phyloP scores from a whole-genome alignment of 768 basidiomycete species.

The Plicaturopsis crispa region DNA sequence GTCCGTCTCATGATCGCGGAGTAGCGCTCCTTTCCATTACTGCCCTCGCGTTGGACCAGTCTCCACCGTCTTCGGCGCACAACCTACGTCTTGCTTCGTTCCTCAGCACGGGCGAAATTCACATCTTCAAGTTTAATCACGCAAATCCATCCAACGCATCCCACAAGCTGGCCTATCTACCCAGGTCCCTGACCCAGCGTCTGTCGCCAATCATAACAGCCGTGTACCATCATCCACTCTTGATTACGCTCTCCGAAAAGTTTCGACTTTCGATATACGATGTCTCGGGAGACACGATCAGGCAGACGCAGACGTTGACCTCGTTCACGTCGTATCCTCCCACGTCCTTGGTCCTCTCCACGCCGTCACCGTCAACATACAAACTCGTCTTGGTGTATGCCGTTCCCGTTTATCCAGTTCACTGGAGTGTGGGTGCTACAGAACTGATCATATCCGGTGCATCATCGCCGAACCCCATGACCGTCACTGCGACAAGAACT shows the following conservation, averaged over 20 bases:
- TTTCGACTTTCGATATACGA: slow-evolving; percentile 74
- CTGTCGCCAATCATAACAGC: slow-evolving; percentile 49
- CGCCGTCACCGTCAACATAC: slow-evolving; percentile 48
- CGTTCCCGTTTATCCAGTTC: slow-evolving; percentile 70
- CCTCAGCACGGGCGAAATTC: slow-evolving; percentile 64
- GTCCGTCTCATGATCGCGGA: slow-evolving; percentile 27
- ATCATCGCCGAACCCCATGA: slow-evolving; percentile 23
- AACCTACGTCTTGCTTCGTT: slow-evolving; percentile 47
- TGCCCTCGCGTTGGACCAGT: slow-evolving; percentile 69
- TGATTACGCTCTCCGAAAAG: slow-evolving; percentile 59
- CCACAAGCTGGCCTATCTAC: slow-evolving; percentile 41
- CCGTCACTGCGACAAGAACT: slow-evolving; percentile 51
- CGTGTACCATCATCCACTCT: slow-evolving; percentile 72
- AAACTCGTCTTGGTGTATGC: slow-evolving; percentile 72
- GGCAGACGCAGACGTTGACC: slow-evolving; percentile 57
- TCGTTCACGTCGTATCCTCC: slow-evolving; percentile 80
- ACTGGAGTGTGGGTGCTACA: slow-evolving; percentile 74
- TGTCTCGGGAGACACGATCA: slow-evolving; percentile 42
- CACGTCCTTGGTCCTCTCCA: slow-evolving; percentile 71
- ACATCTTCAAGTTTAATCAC: slow-evolving; percentile 47
- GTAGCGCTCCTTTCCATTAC: slow-evolving; percentile 42
- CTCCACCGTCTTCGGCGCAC: slow-evolving; percentile 35
- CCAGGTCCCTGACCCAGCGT: slow-evolving; percentile 29
- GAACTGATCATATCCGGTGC: slow-evolving; percentile 59
- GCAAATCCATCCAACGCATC: slow-evolving; percentile 28